phyloP scores from a whole-genome alignment of 345 rosid species.

The Raphanus raphanistrum region DNA sequence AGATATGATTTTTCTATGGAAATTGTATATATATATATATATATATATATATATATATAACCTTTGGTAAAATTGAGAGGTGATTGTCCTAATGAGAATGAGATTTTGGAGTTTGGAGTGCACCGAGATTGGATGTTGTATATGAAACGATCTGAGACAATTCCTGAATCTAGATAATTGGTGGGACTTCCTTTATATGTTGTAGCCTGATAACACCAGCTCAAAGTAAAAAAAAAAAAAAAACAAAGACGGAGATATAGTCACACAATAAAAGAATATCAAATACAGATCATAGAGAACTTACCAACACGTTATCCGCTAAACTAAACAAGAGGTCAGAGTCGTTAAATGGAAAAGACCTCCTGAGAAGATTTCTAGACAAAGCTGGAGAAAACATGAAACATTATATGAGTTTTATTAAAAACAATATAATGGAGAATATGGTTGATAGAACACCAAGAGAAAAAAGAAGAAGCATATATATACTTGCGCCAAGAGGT shows the following conservation, averaged over 20 bases:
- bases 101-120: slow-evolving; percentile 40
- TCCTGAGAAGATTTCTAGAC: slow-evolving; percentile 48
- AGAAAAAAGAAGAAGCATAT: background rate
- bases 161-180: slow-evolving; percentile 62
- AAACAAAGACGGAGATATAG: background rate
- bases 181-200: slow-evolving; percentile 29
- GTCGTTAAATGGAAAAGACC: slow-evolving; percentile 38
- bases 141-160: slow-evolving; percentile 46
- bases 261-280: background rate
- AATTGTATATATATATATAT: background rate
- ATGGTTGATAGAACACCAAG: background rate
- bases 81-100: slow-evolving; percentile 33
- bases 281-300: slow-evolving; percentile 25
- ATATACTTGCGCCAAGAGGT: slow-evolving; percentile 61
- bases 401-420: background rate
- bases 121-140: slow-evolving; percentile 61
- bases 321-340: slow-evolving; percentile 44
- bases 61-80: slow-evolving; percentile 38
- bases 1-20: background rate
- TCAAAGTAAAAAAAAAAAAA: background rate
- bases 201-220: slow-evolving; percentile 64
- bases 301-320: slow-evolving; percentile 55
- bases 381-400: slow-evolving; percentile 45
- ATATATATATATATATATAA: slow-evolving; percentile 2
- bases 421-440: background rate